phyloP scores from a whole-genome alignment of 1,284 basidiomycete species.

The Ceratobasidium sp. region DNA sequence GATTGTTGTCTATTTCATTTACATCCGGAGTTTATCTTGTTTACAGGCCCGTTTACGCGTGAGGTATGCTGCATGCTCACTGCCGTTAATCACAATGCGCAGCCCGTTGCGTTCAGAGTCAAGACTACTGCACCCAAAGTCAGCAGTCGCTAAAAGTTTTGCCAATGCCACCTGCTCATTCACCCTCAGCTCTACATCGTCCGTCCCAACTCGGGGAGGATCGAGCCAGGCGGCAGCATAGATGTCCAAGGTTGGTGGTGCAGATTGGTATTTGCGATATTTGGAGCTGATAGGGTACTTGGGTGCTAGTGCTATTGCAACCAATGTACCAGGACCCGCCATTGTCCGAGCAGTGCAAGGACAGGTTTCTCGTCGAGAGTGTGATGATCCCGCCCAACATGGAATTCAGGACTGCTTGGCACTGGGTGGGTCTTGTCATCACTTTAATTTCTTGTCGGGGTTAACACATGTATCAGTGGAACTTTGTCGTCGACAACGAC shows the following conservation, averaged over 20 bases:
- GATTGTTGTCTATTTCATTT: slow-evolving; percentile 49
- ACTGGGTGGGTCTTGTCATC: slow-evolving; percentile 73
- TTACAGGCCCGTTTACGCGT: slow-evolving; percentile 88
- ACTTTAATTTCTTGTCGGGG: background rate
- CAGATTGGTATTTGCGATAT: slow-evolving; percentile 27
- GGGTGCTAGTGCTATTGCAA: slow-evolving; percentile 88
- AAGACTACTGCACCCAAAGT: slow-evolving; percentile 99
- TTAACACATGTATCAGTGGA: slow-evolving; percentile 72
- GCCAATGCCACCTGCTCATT: background rate
- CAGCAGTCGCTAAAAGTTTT: slow-evolving; percentile 34
- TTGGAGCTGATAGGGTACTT: background rate
- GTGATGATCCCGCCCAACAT: slow-evolving; percentile 93
- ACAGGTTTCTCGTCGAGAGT: slow-evolving; percentile 99
- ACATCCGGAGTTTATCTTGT: background rate
- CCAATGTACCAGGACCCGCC: slow-evolving; percentile 97
- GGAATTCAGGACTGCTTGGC: slow-evolving; percentile 80
- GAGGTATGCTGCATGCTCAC: slow-evolving; percentile 89
- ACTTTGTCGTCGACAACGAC: slow-evolving; percentile 64
- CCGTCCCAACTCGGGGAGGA: slow-evolving; percentile 94
- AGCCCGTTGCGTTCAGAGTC: slow-evolving; percentile 96
- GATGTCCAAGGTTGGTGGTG: slow-evolving; percentile 90
- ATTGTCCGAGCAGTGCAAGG: slow-evolving; percentile 93
- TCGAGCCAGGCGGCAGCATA: slow-evolving; percentile 93
- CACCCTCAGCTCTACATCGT: slow-evolving; percentile 87
- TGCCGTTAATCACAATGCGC: slow-evolving; percentile 89